Base-by-base conservation (phyloP, 805 yeast genomes). In the Ogataea trehaloabstinens region DNA sequence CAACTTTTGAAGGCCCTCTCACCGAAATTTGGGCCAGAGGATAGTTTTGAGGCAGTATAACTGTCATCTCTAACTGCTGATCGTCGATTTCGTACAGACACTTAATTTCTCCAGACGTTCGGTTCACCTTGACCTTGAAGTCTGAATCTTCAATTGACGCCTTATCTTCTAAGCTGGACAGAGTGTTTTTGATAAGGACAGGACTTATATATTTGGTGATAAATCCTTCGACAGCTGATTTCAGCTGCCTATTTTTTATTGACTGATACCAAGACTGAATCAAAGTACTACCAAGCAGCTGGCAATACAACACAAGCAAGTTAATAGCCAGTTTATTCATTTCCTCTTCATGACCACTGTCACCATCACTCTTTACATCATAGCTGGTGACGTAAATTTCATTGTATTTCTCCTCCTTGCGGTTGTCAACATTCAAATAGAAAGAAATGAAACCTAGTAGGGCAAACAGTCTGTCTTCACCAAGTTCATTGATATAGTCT, bases 11-110 rank as follows among this genome's bases (percentile, higher is more conserved):
- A 0, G 88, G 77, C 3, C 96, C 97, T 32, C 76, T 78, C 1
- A 93, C 89, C 6, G 69, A 67, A 7, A 93, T 82, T 46, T 77
- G 82, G 2, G 79, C 74, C 29, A 91, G 72, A 7, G 99, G 99
- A 51, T 80, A 93, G 28, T 78, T 73, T 0, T 67, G 53, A 0
- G 98, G 98, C 6, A 91, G 64, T 31, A 71, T 71, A 44, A 91
- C 78, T 0, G 80, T 74, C 67, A 95, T 75, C 51, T 86, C 95
- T 73, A 90, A 71, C 19, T 76, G 77, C 53, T 89, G 95, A 40
- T 90, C 97, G 60, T 90, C 98, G 40, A 90, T 85, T 32, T 78
- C 67, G 58, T 85, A 89, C 1, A 73, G 66, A 1, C 88, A 82
- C 45, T 74, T 81, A 42, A 90, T 77, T 56, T 88, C 96, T 46